Evolutionary conservation across 257 asterid species (phyloP).

Genomic region (Salvia hispanica): DNA sequence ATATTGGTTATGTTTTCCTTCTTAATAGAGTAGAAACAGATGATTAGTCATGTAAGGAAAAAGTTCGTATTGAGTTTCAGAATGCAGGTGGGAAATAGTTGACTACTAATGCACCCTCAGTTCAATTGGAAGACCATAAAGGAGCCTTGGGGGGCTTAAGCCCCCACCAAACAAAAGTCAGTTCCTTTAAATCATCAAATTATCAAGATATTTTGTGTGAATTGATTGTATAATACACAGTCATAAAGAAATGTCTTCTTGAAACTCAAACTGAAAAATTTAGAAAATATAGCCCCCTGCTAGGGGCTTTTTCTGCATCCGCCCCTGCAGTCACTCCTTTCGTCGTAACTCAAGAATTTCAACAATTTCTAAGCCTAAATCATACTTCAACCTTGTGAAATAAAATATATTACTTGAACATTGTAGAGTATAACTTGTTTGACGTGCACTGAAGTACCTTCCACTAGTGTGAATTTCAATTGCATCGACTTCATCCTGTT

Average conservation of each 20-base stretch:
- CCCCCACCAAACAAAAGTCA: too few species aligned
- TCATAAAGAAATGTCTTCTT: too few species aligned
- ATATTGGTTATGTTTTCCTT: background rate
- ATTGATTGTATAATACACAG: too few species aligned
- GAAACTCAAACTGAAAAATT: too few species aligned
- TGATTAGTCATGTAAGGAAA: background rate
- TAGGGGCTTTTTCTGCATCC: too few species aligned
- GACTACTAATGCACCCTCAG: background rate
- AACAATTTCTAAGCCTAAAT: background rate
- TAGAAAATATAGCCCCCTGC: too few species aligned
- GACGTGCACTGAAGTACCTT: slow-evolving; percentile 50
- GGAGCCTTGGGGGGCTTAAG: too few species aligned
- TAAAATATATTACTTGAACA: background rate
- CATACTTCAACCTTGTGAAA: background rate
- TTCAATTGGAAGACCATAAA: too few species aligned
- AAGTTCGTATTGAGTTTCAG: background rate
- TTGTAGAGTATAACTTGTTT: background rate
- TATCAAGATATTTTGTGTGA: too few species aligned
- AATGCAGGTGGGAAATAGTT: background rate
- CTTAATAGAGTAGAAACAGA: background rate
- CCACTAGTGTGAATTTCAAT: slow-evolving; percentile 90
- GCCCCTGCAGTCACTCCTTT: background rate
- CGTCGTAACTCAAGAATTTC: background rate
- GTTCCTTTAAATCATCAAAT: too few species aligned
- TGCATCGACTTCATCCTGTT: slow-evolving; percentile 66